These are phyloP conservation scores for Croton setiger DNA, from an alignment of 441 rosid species.

Conservation along the genomic window DNA sequence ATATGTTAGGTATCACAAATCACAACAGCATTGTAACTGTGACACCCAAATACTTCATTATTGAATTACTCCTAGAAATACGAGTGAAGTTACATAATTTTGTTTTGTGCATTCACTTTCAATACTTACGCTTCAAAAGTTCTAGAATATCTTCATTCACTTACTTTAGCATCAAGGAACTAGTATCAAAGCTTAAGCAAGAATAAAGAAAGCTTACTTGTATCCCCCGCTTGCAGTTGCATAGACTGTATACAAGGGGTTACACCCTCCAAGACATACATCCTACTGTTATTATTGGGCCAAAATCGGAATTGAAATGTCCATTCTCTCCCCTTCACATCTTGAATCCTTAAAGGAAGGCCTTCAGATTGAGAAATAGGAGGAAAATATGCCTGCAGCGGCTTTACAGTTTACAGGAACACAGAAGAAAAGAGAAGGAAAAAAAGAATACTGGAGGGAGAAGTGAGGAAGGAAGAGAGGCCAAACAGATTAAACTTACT, in stretches of 20 bases:
- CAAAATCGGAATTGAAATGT: conserved; percentile 97
- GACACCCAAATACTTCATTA: too few species aligned
- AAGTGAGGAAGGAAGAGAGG: not conserved
- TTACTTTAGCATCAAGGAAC: not conserved
- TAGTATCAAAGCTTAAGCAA: conserved; percentile 10
- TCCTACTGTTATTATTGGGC: conserved; percentile 99
- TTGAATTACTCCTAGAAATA: too few species aligned
- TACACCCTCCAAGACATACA: conserved; percentile 98
- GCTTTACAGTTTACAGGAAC: conserved; percentile 25
- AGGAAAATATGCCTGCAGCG: conserved; percentile 94
- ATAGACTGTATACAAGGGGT: conserved; percentile 98
- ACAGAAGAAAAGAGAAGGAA: conserved; percentile 3
- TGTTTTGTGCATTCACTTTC: too few species aligned
- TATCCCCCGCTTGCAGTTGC: conserved; percentile 93
- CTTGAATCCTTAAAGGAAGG: conserved; percentile 77
- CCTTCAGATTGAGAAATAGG: conserved; percentile 91
- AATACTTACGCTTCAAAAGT: too few species aligned
- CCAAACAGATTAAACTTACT: conserved; percentile 38
- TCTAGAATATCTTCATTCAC: too few species aligned
- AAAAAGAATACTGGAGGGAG: not conserved
- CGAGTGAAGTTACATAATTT: too few species aligned
- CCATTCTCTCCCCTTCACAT: conserved; percentile 92
- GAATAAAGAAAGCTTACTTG: conserved; percentile 48
- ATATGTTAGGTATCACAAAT: too few species aligned
- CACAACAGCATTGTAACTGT: too few species aligned